Evolutionary conservation across 106 monocot species (phyloP).

Genomic region (Allium fistulosum): DNA sequence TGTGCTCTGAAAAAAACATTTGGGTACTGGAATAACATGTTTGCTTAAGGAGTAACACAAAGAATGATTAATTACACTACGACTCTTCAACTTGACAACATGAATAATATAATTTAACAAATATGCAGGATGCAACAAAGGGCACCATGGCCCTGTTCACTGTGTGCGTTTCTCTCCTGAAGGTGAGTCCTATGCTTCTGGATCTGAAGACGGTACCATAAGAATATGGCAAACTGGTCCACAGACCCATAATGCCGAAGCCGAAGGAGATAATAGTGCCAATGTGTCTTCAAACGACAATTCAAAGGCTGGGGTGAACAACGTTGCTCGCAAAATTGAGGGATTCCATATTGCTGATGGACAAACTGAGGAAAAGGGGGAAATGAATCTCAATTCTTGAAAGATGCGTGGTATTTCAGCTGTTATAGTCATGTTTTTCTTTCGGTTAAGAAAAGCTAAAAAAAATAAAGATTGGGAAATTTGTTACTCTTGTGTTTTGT

Average conservation of each 20-base stretch:
- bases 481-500: neutral
- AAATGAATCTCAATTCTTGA: constrained; percentile 2
- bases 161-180: constrained; percentile 88
- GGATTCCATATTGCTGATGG: constrained; percentile 57
- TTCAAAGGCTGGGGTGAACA: constrained; percentile 41
- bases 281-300: constrained; percentile 24
- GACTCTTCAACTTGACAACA: too few species aligned
- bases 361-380: constrained; percentile 25
- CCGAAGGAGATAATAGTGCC: constrained; percentile 34
- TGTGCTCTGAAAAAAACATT: too few species aligned
- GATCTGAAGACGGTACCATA: constrained; percentile 97
- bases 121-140: constrained; percentile 92
- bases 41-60: too few species aligned
- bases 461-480: neutral
- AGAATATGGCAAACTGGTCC: constrained; percentile 80
- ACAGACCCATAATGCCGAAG: neutral
- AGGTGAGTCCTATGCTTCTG: constrained; percentile 92
- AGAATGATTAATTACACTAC: too few species aligned
- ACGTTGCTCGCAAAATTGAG: constrained; percentile 48
- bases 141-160: constrained; percentile 94
- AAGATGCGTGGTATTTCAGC: neutral
- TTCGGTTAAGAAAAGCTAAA: too few species aligned
- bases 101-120: too few species aligned
- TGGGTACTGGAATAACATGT: too few species aligned
- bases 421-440: neutral